Conservation (phyloP, 305 asterid genomes). For the Lippia alba region DNA sequence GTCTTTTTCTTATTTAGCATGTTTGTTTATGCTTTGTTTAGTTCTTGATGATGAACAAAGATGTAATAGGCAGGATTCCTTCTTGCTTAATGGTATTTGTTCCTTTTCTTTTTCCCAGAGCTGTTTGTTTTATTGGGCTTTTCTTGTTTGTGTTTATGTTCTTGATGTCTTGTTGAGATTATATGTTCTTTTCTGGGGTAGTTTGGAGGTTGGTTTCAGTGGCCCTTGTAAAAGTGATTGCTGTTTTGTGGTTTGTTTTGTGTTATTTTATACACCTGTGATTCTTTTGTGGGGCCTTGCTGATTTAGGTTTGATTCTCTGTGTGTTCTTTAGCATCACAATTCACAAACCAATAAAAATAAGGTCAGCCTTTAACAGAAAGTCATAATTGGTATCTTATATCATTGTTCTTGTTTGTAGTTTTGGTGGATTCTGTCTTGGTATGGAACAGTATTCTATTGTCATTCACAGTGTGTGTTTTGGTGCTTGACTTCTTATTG, state of each 20-base stretch:
- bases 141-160: background rate
- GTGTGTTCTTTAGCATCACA: background rate
- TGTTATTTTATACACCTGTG: background rate
- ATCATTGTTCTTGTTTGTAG: background rate
- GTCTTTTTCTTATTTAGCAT: conserved; percentile 34
- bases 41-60: conserved; percentile 28
- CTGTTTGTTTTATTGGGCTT: conserved; percentile 41
- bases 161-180: background rate
- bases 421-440: background rate
- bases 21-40: conserved; percentile 33
- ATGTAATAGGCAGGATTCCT: conserved; percentile 32
- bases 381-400: background rate
- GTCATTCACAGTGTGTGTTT: too few species aligned
- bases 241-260: background rate
- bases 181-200: conserved; percentile 6
- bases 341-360: background rate
- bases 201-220: background rate
- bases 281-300: background rate
- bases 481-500: too few species aligned
- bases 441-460: too few species aligned
- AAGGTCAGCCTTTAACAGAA: conserved; percentile 10
- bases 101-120: conserved; percentile 19
- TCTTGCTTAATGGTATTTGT: conserved; percentile 15
- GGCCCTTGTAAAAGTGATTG: conserved; percentile 1
- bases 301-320: conserved; percentile 19